Evolutionary conservation across 1,284 basidiomycete species (phyloP).

Genomic region (Cystobasidium slooffiae): DNA sequence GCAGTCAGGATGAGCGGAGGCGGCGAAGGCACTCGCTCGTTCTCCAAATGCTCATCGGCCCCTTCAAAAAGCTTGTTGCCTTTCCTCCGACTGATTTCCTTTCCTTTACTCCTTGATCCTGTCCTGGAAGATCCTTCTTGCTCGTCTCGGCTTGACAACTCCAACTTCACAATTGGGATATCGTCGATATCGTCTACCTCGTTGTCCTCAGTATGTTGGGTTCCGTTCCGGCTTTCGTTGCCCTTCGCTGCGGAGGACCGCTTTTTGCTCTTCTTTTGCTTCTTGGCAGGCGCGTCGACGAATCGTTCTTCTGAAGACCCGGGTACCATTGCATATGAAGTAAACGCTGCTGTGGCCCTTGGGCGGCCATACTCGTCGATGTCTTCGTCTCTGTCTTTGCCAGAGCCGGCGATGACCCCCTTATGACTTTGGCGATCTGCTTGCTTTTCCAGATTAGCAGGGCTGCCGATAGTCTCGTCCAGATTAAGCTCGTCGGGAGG

Average conservation of each 20-base stretch:
- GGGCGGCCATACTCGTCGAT: constrained; percentile 55
- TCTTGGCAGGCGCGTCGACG: constrained; percentile 50
- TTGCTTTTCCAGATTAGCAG: constrained; percentile 56
- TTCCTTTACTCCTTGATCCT: constrained; percentile 1
- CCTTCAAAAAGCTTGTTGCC: constrained; percentile 54
- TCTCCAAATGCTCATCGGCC: constrained; percentile 82
- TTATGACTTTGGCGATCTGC: constrained; percentile 62
- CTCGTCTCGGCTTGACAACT: constrained; percentile 57
- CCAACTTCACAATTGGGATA: constrained; percentile 81
- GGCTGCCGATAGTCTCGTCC: constrained; percentile 66
- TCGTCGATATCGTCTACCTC: constrained; percentile 71
- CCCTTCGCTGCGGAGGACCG: constrained; percentile 49
- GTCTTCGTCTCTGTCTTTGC: constrained; percentile 37
- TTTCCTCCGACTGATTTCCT: not conserved
- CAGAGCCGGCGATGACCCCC: constrained; percentile 4
- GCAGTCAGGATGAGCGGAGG: constrained; percentile 49
- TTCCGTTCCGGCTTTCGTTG: constrained; percentile 54
- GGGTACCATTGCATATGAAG: constrained; percentile 5
- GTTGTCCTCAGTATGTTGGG: constrained; percentile 64
- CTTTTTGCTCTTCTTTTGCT: constrained; percentile 54
- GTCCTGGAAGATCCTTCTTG: constrained; percentile 30
- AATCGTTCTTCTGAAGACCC: constrained; percentile 54
- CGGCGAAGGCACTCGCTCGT: constrained; percentile 60
- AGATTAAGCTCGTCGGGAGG: constrained; percentile 84
- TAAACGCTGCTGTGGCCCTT: constrained; percentile 53